Conservation (phyloP, 768 basidiomycete genomes). For the Dendrothele bispora region DNA sequence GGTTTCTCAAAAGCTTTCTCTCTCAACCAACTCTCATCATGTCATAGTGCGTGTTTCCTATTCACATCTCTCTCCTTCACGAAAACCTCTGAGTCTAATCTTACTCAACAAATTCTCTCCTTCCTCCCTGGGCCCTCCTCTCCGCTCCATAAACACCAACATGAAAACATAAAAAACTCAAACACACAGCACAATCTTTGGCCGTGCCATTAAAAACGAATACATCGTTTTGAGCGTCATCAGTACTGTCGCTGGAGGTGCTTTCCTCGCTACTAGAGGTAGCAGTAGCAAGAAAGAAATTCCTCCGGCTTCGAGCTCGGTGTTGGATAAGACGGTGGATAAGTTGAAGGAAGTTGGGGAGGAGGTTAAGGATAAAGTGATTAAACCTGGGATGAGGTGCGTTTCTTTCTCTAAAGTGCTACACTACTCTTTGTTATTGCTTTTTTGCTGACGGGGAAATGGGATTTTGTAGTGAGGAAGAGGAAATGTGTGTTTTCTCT, state of each 20-base stretch:
- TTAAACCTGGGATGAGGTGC: too few relatives aligned
- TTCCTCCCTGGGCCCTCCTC: too few relatives aligned
- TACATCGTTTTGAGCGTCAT: conserved; percentile 75
- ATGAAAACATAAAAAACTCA: too few relatives aligned
- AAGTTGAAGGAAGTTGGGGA: conserved; percentile 52
- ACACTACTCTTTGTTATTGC: conserved; percentile 13
- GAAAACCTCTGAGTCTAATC: too few relatives aligned
- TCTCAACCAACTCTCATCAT: too few relatives aligned
- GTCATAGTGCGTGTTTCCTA: too few relatives aligned
- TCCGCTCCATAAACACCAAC: too few relatives aligned
- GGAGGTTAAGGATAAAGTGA: background rate
- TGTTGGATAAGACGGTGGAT: conserved; percentile 54
- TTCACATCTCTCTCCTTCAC: too few relatives aligned
- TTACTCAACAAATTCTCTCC: too few relatives aligned
- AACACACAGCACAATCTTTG: conserved; percentile 80
- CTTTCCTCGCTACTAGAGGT: conserved; percentile 54
- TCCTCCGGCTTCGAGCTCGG: conserved; percentile 41
- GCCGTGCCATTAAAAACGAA: conserved; percentile 80
- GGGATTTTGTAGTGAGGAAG: conserved; percentile 88
- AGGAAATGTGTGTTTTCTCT: conserved; percentile 66
- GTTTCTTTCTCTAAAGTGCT: too few relatives aligned
- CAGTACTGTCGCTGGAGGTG: conserved; percentile 51
- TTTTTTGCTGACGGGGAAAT: background rate
- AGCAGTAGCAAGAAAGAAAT: conserved; percentile 42
- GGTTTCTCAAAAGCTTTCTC: too few relatives aligned